These are phyloP conservation scores for Dactylonectria macrodidyma DNA, from an alignment of 2,329 filamentous ascomycete genomes.

Conservation along the genomic window DNA sequence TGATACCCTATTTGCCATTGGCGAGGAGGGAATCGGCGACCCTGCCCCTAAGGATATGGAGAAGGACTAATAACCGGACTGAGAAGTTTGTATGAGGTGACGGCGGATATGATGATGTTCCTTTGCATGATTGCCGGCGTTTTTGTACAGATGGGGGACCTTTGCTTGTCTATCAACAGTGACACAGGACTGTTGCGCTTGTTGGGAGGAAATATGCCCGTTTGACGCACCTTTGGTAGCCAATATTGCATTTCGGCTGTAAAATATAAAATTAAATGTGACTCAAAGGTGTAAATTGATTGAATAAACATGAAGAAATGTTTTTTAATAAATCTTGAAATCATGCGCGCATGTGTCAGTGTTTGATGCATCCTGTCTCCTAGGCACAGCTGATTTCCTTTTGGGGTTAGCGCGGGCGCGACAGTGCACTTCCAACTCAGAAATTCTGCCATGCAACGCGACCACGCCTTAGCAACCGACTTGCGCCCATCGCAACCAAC, in stretches of 20 bases:
- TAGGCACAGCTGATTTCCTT: conserved; percentile 52
- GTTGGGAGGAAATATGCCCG: conserved; percentile 12
- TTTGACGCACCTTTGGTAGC: conserved; percentile 17
- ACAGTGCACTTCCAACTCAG: conserved; percentile 42
- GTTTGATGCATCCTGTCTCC: background rate
- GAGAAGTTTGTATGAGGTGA: conserved; percentile 28
- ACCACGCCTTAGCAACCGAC: conserved; percentile 44
- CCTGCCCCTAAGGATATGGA: conserved; percentile 96
- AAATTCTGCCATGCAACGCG: conserved; percentile 54
- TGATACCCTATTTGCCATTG: conserved; percentile 96
- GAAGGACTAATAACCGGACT: conserved; percentile 70
- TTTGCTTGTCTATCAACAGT: conserved; percentile 21
- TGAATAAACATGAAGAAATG: too few species aligned
- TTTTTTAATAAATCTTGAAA: background rate
- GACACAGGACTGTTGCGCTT: conserved; percentile 13
- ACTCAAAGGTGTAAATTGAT: background rate
- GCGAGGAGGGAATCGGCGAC: conserved; percentile 96
- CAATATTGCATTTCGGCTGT: background rate
- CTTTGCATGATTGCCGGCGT: conserved; percentile 52
- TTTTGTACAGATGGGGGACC: conserved; percentile 35
- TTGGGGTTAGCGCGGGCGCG: conserved; percentile 54
- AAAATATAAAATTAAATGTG: background rate
- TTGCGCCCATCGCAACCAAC: conserved; percentile 46
- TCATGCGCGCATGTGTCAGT: background rate
- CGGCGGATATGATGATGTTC: conserved; percentile 40